phyloP scores from a whole-genome alignment of 1,284 basidiomycete species.

The Puccinia horiana region DNA sequence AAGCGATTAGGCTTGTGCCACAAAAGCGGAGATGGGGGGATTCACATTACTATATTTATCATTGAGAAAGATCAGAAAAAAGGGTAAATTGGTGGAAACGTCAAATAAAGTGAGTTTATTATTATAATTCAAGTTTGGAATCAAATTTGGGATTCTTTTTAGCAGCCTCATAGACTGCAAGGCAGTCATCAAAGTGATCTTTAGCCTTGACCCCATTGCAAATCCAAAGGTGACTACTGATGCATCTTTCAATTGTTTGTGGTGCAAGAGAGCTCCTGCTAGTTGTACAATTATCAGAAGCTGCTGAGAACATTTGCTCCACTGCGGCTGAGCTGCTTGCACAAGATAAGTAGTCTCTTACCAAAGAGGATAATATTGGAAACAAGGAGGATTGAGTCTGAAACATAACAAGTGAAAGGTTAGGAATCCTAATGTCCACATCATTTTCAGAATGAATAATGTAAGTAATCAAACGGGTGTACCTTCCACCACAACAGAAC shows the following conservation, averaged over 20 bases:
- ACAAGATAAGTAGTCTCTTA: neutral
- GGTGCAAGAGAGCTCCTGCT: neutral
- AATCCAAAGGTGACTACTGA: slow-evolving; percentile 16
- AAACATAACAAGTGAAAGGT: neutral
- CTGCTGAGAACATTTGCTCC: neutral
- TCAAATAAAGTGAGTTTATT: neutral
- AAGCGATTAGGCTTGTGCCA: no score
- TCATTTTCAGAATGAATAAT: neutral
- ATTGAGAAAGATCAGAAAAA: neutral
- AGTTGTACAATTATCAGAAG: slow-evolving; percentile 1
- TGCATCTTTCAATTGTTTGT: slow-evolving; percentile 11
- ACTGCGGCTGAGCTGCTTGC: neutral
- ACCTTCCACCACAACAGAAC: slow-evolving; percentile 13
- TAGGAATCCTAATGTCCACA: neutral
- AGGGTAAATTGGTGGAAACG: neutral
- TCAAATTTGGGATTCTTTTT: neutral
- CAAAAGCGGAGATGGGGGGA: no score
- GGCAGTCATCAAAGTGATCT: neutral
- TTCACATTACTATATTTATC: no score
- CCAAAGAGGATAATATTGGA: neutral
- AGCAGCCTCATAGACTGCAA: neutral
- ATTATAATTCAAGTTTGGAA: neutral
- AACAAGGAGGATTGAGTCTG: neutral
- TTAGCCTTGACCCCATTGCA: neutral
- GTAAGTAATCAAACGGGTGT: neutral